Conservation (phyloP, 257 asterid genomes). For the Thymus quinquecostatus region DNA sequence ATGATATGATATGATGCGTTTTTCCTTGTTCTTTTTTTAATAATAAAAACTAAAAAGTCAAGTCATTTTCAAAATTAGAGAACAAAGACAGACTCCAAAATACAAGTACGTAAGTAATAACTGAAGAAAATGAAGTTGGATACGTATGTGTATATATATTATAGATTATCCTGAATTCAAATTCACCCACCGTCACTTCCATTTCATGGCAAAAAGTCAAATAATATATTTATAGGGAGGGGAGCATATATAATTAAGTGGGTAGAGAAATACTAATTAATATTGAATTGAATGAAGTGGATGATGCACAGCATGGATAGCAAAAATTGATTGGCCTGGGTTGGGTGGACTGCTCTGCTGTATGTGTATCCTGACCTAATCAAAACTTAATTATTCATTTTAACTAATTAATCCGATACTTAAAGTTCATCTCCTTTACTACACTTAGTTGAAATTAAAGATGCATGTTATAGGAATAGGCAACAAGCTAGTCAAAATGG, state of each 20-base stretch:
- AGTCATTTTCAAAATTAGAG: too few species aligned
- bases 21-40: too few species aligned
- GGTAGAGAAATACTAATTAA: too few species aligned
- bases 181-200: slow-evolving; percentile 21
- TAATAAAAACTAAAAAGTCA: too few species aligned
- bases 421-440: background rate
- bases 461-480: background rate
- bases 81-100: too few species aligned
- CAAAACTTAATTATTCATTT: background rate
- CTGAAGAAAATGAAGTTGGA: too few species aligned
- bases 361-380: slow-evolving; percentile 25
- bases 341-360: slow-evolving; percentile 17
- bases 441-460: background rate
- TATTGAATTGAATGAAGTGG: slow-evolving; percentile 11
- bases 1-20: too few species aligned
- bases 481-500: slow-evolving; percentile 15
- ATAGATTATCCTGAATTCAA: background rate
- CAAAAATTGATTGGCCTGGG: slow-evolving; percentile 15
- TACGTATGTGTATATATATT: too few species aligned
- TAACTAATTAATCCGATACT: too few species aligned
- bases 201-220: slow-evolving; percentile 28
- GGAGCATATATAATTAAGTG: too few species aligned
- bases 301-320: slow-evolving; percentile 22
- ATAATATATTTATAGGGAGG: slow-evolving; percentile 6
- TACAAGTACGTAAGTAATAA: too few species aligned